phyloP scores from a whole-genome alignment of 257 asterid genomes.

The Henckelia pumila region DNA sequence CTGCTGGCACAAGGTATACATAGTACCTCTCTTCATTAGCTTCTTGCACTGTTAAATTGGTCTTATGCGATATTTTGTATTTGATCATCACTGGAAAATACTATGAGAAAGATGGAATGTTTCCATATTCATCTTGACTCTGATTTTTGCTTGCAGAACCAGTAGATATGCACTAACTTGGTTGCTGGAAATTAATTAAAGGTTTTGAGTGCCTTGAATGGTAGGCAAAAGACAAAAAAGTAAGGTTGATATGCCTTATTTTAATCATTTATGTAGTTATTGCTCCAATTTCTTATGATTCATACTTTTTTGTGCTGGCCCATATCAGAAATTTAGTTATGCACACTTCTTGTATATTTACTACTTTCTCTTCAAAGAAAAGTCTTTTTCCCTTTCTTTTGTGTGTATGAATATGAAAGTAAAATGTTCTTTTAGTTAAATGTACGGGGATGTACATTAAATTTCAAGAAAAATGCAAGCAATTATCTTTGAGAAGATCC shows the following conservation, averaged over 20 bases:
- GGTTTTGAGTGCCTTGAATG: constrained; percentile 65
- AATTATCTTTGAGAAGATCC: constrained; percentile 28
- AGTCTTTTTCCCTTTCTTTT: constrained; percentile 52
- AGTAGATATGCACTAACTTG: constrained; percentile 39
- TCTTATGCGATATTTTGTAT: too few species aligned
- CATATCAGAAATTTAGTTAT: constrained; percentile 27
- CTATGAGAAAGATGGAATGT: too few species aligned
- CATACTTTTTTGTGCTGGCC: constrained; percentile 31
- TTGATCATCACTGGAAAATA: too few species aligned
- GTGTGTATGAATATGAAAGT: constrained; percentile 27
- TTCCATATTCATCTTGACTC: too few species aligned
- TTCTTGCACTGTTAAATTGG: background rate
- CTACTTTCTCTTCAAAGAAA: constrained; percentile 76
- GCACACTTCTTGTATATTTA: constrained; percentile 31
- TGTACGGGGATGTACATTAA: constrained; percentile 36
- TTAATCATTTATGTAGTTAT: constrained; percentile 33
- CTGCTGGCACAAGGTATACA: constrained; percentile 71
- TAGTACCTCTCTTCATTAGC: background rate
- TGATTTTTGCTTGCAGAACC: constrained; percentile 53
- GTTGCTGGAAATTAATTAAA: constrained; percentile 40
- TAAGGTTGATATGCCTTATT: constrained; percentile 37
- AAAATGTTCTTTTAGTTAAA: constrained; percentile 25
- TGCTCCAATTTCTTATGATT: constrained; percentile 32
- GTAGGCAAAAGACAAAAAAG: constrained; percentile 47
- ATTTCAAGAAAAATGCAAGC: constrained; percentile 20